These are phyloP conservation scores for Chlorella sp. DNA, from an alignment of 139 green algal genomes.

Conservation along the genomic window DNA sequence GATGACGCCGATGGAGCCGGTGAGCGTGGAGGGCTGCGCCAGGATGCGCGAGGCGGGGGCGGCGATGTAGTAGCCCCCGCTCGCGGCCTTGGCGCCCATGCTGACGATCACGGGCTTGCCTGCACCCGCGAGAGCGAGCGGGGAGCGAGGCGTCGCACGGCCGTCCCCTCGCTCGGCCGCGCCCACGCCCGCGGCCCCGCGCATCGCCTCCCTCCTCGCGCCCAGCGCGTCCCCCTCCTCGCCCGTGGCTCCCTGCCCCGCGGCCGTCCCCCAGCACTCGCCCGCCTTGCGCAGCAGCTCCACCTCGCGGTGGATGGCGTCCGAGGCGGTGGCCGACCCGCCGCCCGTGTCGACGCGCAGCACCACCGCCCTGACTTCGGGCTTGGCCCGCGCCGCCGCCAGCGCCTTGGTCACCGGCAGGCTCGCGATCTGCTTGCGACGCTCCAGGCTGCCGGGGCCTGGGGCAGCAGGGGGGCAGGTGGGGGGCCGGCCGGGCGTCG, in stretches of 20 bases:
- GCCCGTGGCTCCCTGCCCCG: too few species aligned
- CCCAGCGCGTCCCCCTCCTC: too few species aligned
- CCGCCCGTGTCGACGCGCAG: conserved; percentile 78
- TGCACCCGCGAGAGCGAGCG: too few species aligned
- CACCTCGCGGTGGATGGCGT: conserved; percentile 88
- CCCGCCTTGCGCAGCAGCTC: conserved; percentile 21
- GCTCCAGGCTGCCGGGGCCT: neutral
- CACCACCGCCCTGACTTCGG: conserved; percentile 69
- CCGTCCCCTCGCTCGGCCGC: too few species aligned
- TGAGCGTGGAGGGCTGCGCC: conserved; percentile 86
- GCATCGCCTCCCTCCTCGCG: too few species aligned
- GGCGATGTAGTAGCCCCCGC: conserved; percentile 92
- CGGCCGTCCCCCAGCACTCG: too few species aligned
- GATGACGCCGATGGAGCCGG: conserved; percentile 90
- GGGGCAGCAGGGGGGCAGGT: too few species aligned
- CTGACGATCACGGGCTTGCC: conserved; percentile 90
- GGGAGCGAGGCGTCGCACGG: too few species aligned
- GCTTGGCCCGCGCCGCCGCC: conserved; percentile 27
- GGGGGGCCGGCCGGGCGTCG: too few species aligned
- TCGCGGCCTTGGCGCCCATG: conserved; percentile 92
- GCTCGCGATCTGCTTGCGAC: conserved; percentile 31
- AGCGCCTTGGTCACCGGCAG: conserved; percentile 56
- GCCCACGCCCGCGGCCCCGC: too few species aligned
- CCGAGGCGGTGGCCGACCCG: conserved; percentile 31
- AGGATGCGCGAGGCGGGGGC: conserved; percentile 75